Evolutionary conservation across 345 rosid species (phyloP), one percentile per base, ranked within the genome.

Genomic region (Toxicodendron radicans): DNA sequence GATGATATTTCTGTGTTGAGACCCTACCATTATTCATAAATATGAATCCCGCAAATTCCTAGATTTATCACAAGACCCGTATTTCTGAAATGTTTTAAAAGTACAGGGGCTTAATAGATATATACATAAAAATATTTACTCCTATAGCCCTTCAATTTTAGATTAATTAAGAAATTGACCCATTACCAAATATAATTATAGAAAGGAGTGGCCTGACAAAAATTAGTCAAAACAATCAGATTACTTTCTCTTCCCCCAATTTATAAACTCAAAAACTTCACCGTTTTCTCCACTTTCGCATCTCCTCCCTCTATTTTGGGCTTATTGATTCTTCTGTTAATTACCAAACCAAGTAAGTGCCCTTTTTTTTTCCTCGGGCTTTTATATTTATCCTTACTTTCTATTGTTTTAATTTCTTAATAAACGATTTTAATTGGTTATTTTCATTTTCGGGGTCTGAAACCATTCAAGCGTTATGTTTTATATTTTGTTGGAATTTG

Each of bases 301-400:
- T 7, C 11, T 45, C 23, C n/a, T n/a, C 56, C 13, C 54, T 46
- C 53, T n/a, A 20, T 10, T 30, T 68, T 32, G 60, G 60, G 60
- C 45, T 5, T 53, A 27, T 58, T 30, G 64, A 21, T 58, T 13
- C 18, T 6, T 43, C 54, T 58, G 21, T 5, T 17, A 30, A 51
- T 51, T 51, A 13, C n/a, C 48, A 35, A 12, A 21, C 66, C 66
- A 60, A 23, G 74, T 71, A 71, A 71, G 74, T 38, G 30, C 43
- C 41, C 18, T 60, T 30, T 27, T 48, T 3, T 7, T 45, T 14
- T 16, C 7, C 53, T 59, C 35, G 18, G 51, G 5, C 21, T 7
- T 43, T 18, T 9, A 38, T 6, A 38, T 38, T 38, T 38, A 7
- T 38, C 54, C 16, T 16, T 51, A 3, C 54, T 30, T 30, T 58